Percentiles rank a stretch among this genome's conserved stretches.
Evolutionary conservation across 306 rosid species (phyloP).

Genomic region (Cucurbita maxima): DNA sequence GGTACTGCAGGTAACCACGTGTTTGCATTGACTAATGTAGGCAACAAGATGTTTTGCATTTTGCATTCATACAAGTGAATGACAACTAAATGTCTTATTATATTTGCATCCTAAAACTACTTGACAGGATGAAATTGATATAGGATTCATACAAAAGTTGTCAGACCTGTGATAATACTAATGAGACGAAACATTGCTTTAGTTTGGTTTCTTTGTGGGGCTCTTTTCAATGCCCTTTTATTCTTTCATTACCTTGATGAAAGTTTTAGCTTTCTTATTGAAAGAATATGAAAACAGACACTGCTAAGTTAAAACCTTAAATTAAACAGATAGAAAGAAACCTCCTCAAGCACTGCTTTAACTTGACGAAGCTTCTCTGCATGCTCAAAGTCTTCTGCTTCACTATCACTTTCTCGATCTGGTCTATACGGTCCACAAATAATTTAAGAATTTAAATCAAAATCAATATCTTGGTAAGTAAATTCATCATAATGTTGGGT

Average conservation of each 20-base stretch:
- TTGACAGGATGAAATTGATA: not conserved
- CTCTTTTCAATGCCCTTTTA: not conserved
- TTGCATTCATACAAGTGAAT: not conserved
- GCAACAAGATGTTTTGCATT: not conserved
- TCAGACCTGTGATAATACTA: not conserved
- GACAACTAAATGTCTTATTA: not conserved
- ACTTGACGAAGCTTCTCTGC: constrained; percentile 99
- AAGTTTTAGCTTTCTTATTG: not conserved
- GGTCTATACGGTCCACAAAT: constrained; percentile 29
- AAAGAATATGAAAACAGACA: not conserved
- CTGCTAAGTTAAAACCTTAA: not conserved
- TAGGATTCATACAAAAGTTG: not conserved
- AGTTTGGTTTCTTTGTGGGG: not conserved
- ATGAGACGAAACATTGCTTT: not conserved
- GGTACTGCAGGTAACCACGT: not conserved
- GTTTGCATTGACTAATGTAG: not conserved
- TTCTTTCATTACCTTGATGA: not conserved
- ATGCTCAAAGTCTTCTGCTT: constrained; percentile 91
- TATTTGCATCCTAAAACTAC: not conserved
- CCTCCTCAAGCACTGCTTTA: constrained; percentile 99
- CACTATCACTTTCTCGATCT: constrained; percentile 79
- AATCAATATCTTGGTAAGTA: not conserved
- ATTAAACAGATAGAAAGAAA: constrained; percentile 10
- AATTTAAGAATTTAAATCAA: not conserved
- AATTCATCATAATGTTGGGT: not conserved